Conservation (phyloP, 805 yeast genomes). For the Metschnikowia matae region DNA sequence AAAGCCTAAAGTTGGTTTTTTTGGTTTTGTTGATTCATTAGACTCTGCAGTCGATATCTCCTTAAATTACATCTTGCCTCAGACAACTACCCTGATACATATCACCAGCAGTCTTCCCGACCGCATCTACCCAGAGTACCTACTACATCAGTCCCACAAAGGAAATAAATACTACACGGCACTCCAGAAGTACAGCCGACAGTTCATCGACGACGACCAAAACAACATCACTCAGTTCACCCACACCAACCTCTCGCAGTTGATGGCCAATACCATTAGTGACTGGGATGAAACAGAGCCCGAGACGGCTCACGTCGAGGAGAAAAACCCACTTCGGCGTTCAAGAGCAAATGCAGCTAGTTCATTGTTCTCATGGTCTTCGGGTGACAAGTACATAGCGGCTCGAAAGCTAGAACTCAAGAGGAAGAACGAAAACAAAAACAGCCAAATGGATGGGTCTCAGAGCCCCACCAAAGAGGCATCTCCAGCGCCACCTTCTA, state of each 20-base stretch:
- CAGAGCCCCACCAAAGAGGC: conserved; percentile 1
- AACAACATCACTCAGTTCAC: conserved; percentile 27
- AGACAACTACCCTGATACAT: background rate
- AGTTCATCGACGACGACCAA: conserved; percentile 23
- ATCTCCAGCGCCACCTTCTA: background rate
- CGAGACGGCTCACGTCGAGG: background rate
- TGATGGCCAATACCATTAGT: conserved; percentile 2
- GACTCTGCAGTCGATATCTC: background rate
- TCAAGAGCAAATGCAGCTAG: conserved; percentile 21
- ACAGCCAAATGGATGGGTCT: background rate
- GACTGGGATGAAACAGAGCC: conserved; percentile 14
- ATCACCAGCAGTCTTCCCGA: background rate
- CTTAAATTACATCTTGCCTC: background rate
- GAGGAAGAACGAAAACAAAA: background rate
- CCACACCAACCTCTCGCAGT: conserved; percentile 4
- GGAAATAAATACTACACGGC: conserved; percentile 30
- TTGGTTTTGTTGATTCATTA: background rate
- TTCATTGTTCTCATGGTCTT: conserved; percentile 42
- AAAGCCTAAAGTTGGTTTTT: too few species aligned
- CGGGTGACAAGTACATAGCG: conserved; percentile 36
- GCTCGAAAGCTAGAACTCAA: conserved; percentile 27
- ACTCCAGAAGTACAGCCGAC: conserved; percentile 33
- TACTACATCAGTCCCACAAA: conserved; percentile 28
- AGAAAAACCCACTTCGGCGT: background rate
- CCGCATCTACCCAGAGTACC: conserved; percentile 30